Percentiles rank a stretch among this genome's conserved stretches.
These are phyloP conservation scores for Lasiosphaeria hispida DNA, from an alignment of 495 filamentous ascomycete species.

Conservation along the genomic window DNA sequence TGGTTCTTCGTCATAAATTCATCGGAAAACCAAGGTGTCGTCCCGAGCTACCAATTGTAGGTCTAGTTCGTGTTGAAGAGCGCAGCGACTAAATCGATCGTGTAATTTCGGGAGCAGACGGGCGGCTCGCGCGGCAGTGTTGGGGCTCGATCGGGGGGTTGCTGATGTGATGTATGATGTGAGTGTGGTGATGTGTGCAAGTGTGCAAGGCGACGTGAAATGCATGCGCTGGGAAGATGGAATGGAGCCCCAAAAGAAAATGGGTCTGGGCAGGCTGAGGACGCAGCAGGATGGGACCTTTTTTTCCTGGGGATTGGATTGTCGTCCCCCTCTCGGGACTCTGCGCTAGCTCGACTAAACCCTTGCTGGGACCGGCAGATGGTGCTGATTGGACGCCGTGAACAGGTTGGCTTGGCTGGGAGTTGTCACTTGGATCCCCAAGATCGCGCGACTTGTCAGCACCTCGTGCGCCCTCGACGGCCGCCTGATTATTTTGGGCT, in stretches of 20 bases:
- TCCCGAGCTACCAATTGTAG: not conserved
- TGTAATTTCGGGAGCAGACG: no score
- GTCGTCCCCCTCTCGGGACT: not conserved
- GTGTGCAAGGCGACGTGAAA: no score
- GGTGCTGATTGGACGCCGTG: conserved; percentile 17
- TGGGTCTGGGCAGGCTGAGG: conserved; percentile 13
- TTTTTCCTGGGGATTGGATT: not conserved
- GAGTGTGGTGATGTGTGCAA: no score
- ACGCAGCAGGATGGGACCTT: no score
- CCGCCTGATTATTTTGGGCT: no score
- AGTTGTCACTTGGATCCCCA: conserved; percentile 3
- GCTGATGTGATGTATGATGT: not conserved
- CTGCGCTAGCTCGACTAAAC: conserved; percentile 2
- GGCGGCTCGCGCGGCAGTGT: not conserved
- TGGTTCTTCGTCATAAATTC: conserved; percentile 23
- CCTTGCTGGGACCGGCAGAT: conserved; percentile 6
- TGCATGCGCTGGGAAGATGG: conserved; percentile 13
- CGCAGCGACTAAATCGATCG: no score
- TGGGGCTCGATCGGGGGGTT: no score
- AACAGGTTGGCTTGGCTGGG: not conserved
- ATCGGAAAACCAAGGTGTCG: conserved; percentile 15
- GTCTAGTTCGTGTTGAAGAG: no score
- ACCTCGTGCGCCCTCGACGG: not conserved
- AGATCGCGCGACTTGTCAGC: not conserved
- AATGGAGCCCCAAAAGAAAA: conserved; percentile 17